A percentile compares a stretch with the other conserved stretches of the same genome.
Conservation (phyloP, 2,329 filamentous ascomycete genomes). For the Nemania sp. region DNA sequence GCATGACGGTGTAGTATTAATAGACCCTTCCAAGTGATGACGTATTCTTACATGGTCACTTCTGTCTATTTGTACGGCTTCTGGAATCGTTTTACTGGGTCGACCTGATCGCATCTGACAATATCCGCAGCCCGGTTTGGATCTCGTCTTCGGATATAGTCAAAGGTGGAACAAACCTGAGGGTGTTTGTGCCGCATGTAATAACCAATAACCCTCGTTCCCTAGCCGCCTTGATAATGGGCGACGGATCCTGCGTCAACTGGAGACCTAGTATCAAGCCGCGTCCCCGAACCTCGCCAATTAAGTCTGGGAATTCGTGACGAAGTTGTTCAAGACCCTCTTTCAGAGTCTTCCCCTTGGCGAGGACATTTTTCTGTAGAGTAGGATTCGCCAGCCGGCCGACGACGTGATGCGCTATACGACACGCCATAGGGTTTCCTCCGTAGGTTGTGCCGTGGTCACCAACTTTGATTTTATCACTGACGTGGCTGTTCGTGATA, state of each 20-base stretch:
- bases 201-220: conserved; percentile 91
- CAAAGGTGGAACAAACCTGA: conserved; percentile 91
- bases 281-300: conserved; percentile 83
- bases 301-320: conserved; percentile 71
- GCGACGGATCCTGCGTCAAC: conserved; percentile 76
- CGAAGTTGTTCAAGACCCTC: conserved; percentile 62
- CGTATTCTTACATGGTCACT: neutral
- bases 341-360: conserved; percentile 69
- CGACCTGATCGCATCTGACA: conserved; percentile 72
- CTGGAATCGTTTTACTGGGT: conserved; percentile 21
- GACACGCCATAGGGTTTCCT: conserved; percentile 87
- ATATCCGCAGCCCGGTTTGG: conserved; percentile 77
- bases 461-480: conserved; percentile 73
- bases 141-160: conserved; percentile 86
- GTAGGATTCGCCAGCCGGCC: conserved; percentile 76
- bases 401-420: conserved; percentile 88
- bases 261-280: conserved; percentile 91
- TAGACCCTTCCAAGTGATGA: neutral
- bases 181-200: conserved; percentile 90
- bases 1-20: neutral
- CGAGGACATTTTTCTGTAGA: conserved; percentile 76
- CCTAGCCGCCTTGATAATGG: conserved; percentile 84
- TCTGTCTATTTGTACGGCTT: neutral
- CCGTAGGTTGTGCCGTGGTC: conserved; percentile 97
- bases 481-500: conserved; percentile 70